Conservation (phyloP, 1,284 basidiomycete species). For the Schizopora paradoxa region DNA sequence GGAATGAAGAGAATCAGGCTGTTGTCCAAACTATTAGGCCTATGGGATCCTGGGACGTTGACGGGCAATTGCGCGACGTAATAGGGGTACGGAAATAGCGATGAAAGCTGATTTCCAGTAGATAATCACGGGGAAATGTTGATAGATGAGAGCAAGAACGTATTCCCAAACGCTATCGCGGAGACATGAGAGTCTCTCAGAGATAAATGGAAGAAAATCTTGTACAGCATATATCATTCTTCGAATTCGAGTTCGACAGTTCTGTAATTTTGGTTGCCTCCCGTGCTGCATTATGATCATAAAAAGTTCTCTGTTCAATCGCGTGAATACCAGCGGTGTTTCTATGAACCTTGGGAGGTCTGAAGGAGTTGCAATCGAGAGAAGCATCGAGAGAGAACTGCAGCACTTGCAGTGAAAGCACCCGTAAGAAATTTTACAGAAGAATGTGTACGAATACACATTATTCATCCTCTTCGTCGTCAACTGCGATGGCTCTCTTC, state of each 20-base stretch:
- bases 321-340: no score
- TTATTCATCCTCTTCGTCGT: slow-evolving; percentile 52
- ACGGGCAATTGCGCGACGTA: slow-evolving; percentile 45
- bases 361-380: no score
- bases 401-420: no score
- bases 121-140: no score
- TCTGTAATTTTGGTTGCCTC: background rate
- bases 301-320: no score
- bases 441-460: slow-evolving; percentile 14
- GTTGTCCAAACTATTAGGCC: slow-evolving; percentile 72
- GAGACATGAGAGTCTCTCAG: background rate
- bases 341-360: no score
- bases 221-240: slow-evolving; percentile 7
- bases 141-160: no score
- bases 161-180: no score
- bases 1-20: slow-evolving; percentile 75
- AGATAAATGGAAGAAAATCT: slow-evolving; percentile 1
- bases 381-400: no score
- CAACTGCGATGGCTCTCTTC: slow-evolving; percentile 50
- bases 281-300: no score
- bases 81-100: slow-evolving; percentile 21
- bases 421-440: no score
- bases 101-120: no score
- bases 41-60: slow-evolving; percentile 49
- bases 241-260: background rate